Evolutionary conservation across 306 rosid genomes (phyloP).

Genomic region (Ormosia emarginata): DNA sequence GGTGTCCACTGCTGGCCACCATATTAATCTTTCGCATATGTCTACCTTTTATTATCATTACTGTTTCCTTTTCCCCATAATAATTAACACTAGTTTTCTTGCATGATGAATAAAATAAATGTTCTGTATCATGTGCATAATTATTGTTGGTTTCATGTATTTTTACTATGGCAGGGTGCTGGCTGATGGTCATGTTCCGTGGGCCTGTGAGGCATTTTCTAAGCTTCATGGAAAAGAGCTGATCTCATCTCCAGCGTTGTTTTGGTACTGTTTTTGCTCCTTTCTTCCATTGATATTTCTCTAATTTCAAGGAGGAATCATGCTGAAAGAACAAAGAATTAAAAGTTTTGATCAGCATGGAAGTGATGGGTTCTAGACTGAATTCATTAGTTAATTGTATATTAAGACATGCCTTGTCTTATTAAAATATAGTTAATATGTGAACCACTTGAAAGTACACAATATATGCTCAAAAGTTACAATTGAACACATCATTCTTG

Average conservation of each 20-base stretch:
- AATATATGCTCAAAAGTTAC: neutral
- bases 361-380: neutral
- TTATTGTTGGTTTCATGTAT: constrained; percentile 5
- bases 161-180: constrained; percentile 64
- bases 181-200: constrained; percentile 94
- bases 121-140: neutral
- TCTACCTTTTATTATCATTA: neutral
- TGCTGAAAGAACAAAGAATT: neutral
- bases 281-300: constrained; percentile 1
- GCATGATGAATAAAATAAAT: constrained; percentile 5
- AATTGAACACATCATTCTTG: neutral
- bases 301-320: neutral
- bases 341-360: neutral
- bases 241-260: constrained; percentile 59
- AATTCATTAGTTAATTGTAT: neutral
- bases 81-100: neutral
- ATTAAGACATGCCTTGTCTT: neutral
- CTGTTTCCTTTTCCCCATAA: neutral
- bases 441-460: too few relatives aligned
- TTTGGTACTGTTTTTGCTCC: constrained; percentile 56
- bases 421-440: too few relatives aligned
- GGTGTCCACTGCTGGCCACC: constrained; percentile 42
- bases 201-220: constrained; percentile 99
- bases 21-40: constrained; percentile 9
- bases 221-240: constrained; percentile 76